These are phyloP conservation scores for Euphorbia lathyris DNA, from an alignment of 345 rosid genomes.

Conservation along the genomic window DNA sequence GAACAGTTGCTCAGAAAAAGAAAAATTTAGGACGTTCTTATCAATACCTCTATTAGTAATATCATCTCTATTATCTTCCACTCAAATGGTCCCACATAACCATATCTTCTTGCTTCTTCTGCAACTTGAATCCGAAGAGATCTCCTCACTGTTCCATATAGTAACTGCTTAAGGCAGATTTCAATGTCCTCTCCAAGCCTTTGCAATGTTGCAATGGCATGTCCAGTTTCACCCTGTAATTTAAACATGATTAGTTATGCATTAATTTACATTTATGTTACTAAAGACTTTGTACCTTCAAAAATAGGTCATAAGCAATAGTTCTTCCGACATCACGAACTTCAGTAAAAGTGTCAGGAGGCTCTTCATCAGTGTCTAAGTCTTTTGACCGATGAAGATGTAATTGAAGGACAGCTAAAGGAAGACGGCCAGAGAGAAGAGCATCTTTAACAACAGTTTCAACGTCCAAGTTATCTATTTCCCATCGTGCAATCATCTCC, in stretches of 20 bases:
- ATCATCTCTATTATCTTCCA: constrained; percentile 70
- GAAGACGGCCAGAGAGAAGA: constrained; percentile 85
- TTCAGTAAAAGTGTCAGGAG: constrained; percentile 80
- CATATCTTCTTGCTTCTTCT: constrained; percentile 72
- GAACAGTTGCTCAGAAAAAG: constrained; percentile 12
- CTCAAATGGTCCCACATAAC: constrained; percentile 73
- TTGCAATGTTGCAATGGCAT: constrained; percentile 83
- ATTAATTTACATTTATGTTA: constrained; percentile 16
- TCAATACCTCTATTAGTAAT: constrained; percentile 78
- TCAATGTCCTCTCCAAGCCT: constrained; percentile 93
- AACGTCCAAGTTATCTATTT: constrained; percentile 69
- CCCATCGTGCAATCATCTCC: constrained; percentile 99
- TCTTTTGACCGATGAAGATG: constrained; percentile 85
- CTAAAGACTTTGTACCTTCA: constrained; percentile 56
- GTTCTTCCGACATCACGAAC: constrained; percentile 87
- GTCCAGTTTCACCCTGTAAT: constrained; percentile 81
- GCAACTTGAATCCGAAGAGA: constrained; percentile 69
- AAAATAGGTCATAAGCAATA: constrained; percentile 89
- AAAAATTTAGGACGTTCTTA: constrained; percentile 10
- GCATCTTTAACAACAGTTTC: constrained; percentile 94
- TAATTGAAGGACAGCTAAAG: constrained; percentile 93
- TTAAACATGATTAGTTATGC: constrained; percentile 33
- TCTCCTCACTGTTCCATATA: constrained; percentile 86
- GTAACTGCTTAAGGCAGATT: constrained; percentile 77
- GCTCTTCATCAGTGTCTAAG: constrained; percentile 43